A percentile compares a stretch with the other conserved stretches of the same genome.
phyloP scores from a whole-genome alignment of 306 rosid species.

The Chamaecrista fasciculata region DNA sequence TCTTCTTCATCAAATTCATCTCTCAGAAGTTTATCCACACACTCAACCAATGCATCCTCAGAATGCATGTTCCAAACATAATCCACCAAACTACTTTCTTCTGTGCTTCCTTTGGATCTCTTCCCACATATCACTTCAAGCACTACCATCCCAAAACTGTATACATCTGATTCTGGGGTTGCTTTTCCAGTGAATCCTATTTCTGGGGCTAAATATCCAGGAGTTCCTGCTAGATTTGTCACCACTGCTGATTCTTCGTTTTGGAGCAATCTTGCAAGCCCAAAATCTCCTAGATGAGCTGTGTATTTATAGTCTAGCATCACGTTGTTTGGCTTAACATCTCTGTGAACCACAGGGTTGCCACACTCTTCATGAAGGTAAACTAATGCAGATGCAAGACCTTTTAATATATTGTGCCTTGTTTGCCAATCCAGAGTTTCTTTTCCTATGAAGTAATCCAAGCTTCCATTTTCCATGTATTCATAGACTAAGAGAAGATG shows the following conservation, averaged over 20 bases:
- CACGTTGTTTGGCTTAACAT: conserved; percentile 54
- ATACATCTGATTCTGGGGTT: conserved; percentile 51
- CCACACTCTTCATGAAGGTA: conserved; percentile 65
- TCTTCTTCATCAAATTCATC: conserved; percentile 39
- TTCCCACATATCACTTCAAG: conserved; percentile 60
- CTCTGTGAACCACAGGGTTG: conserved; percentile 58
- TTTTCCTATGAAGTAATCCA: conserved; percentile 45
- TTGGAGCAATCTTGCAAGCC: conserved; percentile 47
- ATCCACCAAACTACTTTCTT: conserved; percentile 47
- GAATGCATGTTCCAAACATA: conserved; percentile 46
- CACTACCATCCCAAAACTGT: conserved; percentile 56
- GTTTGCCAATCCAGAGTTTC: conserved; percentile 45
- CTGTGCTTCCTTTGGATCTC: conserved; percentile 42
- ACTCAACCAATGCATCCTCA: conserved; percentile 35
- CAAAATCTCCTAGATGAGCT: conserved; percentile 59
- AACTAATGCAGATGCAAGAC: conserved; percentile 51
- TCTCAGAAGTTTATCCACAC: conserved; percentile 40
- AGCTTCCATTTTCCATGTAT: conserved; percentile 63
- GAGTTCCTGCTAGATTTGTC: conserved; percentile 50
- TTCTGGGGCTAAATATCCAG: conserved; percentile 58
- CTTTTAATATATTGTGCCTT: conserved; percentile 48
- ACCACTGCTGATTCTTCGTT: conserved; percentile 36
- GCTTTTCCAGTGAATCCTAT: conserved; percentile 50
- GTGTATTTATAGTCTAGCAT: conserved; percentile 42
- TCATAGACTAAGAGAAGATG: conserved; percentile 49